Conservation (phyloP, 768 basidiomycete species). For the Tremella yokohamensis region DNA sequence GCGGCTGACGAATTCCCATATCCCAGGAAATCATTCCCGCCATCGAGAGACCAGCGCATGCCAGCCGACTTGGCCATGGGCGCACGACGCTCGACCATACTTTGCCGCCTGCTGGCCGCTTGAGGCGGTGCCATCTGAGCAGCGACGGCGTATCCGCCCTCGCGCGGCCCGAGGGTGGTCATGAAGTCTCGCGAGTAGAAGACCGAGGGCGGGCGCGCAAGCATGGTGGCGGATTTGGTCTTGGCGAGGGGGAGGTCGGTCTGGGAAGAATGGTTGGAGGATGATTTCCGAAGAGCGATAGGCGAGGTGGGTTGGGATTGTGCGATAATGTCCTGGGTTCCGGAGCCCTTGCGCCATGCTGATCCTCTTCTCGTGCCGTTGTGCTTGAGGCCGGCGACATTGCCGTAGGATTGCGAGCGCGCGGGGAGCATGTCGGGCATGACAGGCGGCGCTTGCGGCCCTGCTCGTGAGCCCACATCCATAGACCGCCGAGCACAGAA, state of each 20-base stretch:
- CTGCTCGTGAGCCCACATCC: conserved; percentile 20
- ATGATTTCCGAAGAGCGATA: conserved; percentile 9
- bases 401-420: conserved; percentile 31
- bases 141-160: conserved; percentile 51
- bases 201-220: conserved; percentile 31
- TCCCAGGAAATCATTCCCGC: conserved; percentile 19
- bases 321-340: background rate
- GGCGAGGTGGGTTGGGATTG: conserved; percentile 14
- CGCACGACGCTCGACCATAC: conserved; percentile 20
- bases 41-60: conserved; percentile 44
- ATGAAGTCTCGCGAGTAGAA: conserved; percentile 49
- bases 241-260: conserved; percentile 29
- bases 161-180: conserved; percentile 41
- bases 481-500: background rate
- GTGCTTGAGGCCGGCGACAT: conserved; percentile 22
- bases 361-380: background rate
- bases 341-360: conserved; percentile 13
- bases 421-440: conserved; percentile 10
- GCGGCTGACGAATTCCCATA: conserved; percentile 35
- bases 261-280: conserved; percentile 37
- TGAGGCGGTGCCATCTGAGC: conserved; percentile 28
- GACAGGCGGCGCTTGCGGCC: conserved; percentile 37
- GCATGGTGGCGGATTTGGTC: conserved; percentile 13
- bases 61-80: conserved; percentile 37
- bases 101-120: conserved; percentile 10